These are phyloP conservation scores for Pseudogymnoascus verrucosus DNA, from an alignment of 2,329 filamentous ascomycete species.

Conservation along the genomic window DNA sequence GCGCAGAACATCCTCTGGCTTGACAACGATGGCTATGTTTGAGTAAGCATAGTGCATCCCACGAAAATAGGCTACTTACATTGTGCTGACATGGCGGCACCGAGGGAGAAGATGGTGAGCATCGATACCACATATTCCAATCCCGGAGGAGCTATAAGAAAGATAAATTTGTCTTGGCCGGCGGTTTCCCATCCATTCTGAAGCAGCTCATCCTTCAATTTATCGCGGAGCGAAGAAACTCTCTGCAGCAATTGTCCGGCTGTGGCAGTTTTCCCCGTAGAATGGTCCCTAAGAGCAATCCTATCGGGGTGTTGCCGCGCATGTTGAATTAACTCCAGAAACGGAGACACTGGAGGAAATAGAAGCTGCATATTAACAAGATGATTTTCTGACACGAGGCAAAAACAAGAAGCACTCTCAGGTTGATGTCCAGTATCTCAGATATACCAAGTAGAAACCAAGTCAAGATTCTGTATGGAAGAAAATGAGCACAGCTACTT, in stretches of 20 bases:
- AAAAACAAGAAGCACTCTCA: background rate
- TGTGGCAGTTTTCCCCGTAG: slow-evolving; percentile 13
- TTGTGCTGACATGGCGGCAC: slow-evolving; percentile 16
- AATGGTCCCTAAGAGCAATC: slow-evolving; percentile 19
- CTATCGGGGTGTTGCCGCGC: slow-evolving; percentile 12
- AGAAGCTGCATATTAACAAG: slow-evolving; percentile 15
- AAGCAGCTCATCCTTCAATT: slow-evolving; percentile 10
- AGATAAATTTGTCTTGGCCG: slow-evolving; percentile 16
- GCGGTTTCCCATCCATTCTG: slow-evolving; percentile 12
- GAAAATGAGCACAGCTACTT: background rate
- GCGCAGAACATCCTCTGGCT: slow-evolving; percentile 17
- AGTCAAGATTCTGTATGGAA: background rate
- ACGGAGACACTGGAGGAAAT: slow-evolving; percentile 15
- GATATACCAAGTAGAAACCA: background rate
- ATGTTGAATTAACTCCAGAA: slow-evolving; percentile 15
- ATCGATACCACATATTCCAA: slow-evolving; percentile 18
- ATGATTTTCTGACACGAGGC: background rate
- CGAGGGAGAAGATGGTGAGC: slow-evolving; percentile 20
- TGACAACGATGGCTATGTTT: slow-evolving; percentile 17
- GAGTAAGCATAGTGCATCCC: slow-evolving; percentile 11
- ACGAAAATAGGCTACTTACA: slow-evolving; percentile 12
- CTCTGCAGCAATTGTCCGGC: slow-evolving; percentile 17
- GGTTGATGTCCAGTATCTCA: background rate
- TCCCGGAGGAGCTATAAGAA: slow-evolving; percentile 16
- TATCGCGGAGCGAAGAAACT: slow-evolving; percentile 14